phyloP scores from a whole-genome alignment of 495 filamentous ascomycete species.

The Penicillium malachiteum region DNA sequence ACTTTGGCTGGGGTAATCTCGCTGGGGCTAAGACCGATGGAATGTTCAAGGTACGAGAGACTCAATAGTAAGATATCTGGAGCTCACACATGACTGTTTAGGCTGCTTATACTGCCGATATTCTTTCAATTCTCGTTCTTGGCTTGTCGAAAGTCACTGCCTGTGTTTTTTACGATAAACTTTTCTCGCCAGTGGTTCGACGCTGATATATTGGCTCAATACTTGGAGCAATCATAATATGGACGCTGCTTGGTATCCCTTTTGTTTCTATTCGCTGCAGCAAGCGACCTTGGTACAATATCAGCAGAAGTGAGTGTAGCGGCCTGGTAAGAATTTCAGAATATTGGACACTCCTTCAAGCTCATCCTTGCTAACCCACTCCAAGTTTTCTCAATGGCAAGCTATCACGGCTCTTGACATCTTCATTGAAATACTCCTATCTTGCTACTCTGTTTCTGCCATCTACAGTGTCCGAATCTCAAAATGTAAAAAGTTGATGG shows the following conservation, averaged over 20 bases:
- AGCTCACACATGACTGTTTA: not conserved
- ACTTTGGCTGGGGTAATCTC: constrained; percentile 23
- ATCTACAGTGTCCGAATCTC: constrained; percentile 22
- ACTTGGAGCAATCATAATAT: constrained; percentile 11
- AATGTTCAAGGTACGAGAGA: constrained; percentile 25
- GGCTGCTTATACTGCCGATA: constrained; percentile 19
- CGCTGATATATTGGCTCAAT: constrained; percentile 4
- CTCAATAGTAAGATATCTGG: no score
- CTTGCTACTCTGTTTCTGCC: constrained; percentile 15
- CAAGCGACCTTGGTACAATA: constrained; percentile 4
- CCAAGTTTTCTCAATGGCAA: constrained; percentile 28
- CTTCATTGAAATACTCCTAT: constrained; percentile 19
- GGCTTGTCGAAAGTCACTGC: constrained; percentile 20
- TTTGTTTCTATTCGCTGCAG: constrained; percentile 16
- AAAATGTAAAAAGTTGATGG: constrained; percentile 13
- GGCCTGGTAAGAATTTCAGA: not conserved
- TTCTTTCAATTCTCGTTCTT: constrained; percentile 18
- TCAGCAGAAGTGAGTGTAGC: not conserved
- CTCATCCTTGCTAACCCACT: not conserved
- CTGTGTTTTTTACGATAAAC: constrained; percentile 12
- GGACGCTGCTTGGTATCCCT: constrained; percentile 13
- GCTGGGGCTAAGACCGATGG: constrained; percentile 2
- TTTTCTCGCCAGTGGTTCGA: constrained; percentile 12
- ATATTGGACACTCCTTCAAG: not conserved
- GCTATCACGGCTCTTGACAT: constrained; percentile 26